A percentile compares a stretch with the other conserved stretches of the same genome.
These are phyloP conservation scores for Mycena rosella DNA, from an alignment of 768 basidiomycete genomes.

Conservation along the genomic window DNA sequence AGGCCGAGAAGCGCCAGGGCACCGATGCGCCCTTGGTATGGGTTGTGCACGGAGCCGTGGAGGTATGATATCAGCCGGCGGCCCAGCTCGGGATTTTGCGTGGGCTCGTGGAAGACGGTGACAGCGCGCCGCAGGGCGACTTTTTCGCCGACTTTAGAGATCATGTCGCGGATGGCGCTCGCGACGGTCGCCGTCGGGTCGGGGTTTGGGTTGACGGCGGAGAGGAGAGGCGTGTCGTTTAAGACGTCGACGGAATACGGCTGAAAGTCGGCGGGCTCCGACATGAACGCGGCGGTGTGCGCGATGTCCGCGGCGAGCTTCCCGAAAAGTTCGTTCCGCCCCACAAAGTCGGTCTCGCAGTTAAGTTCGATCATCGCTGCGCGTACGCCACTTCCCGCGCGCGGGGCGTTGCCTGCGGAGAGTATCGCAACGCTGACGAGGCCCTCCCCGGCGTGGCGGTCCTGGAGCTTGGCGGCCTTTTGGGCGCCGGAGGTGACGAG, in stretches of 20 bases:
- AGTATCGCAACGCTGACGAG: slow-evolving; percentile 83
- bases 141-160: slow-evolving; percentile 86
- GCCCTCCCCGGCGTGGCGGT: slow-evolving; percentile 82
- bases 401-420: slow-evolving; percentile 66
- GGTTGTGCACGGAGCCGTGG: slow-evolving; percentile 66
- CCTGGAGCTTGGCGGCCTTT: slow-evolving; percentile 87
- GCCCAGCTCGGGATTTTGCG: slow-evolving; percentile 53
- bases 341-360: slow-evolving; percentile 98
- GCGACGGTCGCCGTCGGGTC: slow-evolving; percentile 63
- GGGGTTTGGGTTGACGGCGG: slow-evolving; percentile 49
- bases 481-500: slow-evolving; percentile 75
- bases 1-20: slow-evolving; percentile 69
- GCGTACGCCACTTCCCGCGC: slow-evolving; percentile 61
- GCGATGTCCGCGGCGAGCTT: slow-evolving; percentile 84
- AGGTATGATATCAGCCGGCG: slow-evolving; percentile 68
- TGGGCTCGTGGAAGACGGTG: slow-evolving; percentile 53
- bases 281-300: slow-evolving; percentile 83
- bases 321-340: slow-evolving; percentile 85
- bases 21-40: slow-evolving; percentile 70
- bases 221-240: slow-evolving; percentile 76
- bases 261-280: slow-evolving; percentile 61
- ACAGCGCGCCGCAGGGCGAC: slow-evolving; percentile 75
- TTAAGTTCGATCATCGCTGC: slow-evolving; percentile 93
- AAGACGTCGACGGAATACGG: slow-evolving; percentile 64
- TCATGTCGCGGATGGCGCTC: slow-evolving; percentile 74